Percentiles rank a stretch among this genome's conserved stretches.
Evolutionary conservation across 192 early-diverging fungal species (phyloP).

Genomic region (Linderina pennispora): DNA sequence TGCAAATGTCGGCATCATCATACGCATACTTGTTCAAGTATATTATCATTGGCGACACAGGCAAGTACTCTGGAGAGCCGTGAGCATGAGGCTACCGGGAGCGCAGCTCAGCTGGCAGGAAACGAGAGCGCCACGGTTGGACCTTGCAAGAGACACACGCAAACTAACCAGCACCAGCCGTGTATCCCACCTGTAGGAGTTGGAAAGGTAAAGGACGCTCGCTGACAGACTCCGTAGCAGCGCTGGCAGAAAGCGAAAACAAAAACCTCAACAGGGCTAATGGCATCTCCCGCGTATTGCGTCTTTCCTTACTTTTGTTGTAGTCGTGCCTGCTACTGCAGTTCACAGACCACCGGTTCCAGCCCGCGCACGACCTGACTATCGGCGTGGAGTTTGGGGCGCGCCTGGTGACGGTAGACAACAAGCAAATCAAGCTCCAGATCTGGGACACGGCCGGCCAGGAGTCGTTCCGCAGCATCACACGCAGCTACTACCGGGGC

Average conservation of each 20-base stretch:
- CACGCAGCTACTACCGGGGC: constrained; percentile 77
- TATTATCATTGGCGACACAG: constrained; percentile 80
- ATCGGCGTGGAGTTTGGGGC: constrained; percentile 85
- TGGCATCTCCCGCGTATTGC: too few species aligned
- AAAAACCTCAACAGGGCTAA: too few species aligned
- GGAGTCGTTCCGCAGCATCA: constrained; percentile 82
- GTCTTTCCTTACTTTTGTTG: too few species aligned
- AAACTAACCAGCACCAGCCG: too few species aligned
- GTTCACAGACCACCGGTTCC: constrained; percentile 78
- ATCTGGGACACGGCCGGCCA: constrained; percentile 94
- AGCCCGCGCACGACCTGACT: constrained; percentile 74
- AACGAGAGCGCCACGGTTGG: too few species aligned
- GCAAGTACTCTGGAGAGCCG: too few species aligned
- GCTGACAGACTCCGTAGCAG: neutral
- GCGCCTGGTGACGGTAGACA: constrained; percentile 66
- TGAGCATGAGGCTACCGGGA: too few species aligned
- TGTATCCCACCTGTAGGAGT: constrained; percentile 57
- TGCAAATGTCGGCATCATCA: constrained; percentile 21
- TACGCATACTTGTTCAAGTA: constrained; percentile 60
- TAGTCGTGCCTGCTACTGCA: constrained; percentile 71
- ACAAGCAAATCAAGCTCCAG: constrained; percentile 83
- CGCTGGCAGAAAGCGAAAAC: too few species aligned
- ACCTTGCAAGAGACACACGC: too few species aligned
- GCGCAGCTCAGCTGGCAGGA: too few species aligned
- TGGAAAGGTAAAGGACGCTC: constrained; percentile 54